Percentiles rank a stretch among this genome's conserved stretches.
These are phyloP conservation scores for Alternaria arbusti DNA, from an alignment of 2,329 filamentous ascomycete species.

Conservation along the genomic window DNA sequence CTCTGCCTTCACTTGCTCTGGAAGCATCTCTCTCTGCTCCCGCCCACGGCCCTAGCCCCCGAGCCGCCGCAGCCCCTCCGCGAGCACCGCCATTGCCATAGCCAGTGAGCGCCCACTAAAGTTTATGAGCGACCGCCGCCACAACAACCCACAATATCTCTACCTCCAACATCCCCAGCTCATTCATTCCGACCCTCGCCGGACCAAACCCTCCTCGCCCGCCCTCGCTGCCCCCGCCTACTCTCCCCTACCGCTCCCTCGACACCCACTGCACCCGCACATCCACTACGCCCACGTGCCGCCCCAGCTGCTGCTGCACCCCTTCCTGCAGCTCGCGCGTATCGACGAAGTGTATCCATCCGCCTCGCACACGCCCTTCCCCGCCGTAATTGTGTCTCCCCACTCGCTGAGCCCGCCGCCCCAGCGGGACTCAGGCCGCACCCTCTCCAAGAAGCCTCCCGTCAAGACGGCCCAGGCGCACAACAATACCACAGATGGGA, in stretches of 20 bases:
- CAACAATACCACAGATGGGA: conserved; percentile 47
- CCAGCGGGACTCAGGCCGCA: conserved; percentile 41
- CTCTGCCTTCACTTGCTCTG: conserved; percentile 6
- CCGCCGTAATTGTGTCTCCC: conserved; percentile 51
- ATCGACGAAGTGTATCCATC: conserved; percentile 34
- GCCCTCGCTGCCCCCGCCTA: conserved; percentile 16
- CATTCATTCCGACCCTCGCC: conserved; percentile 22
- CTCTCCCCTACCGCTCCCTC: conserved; percentile 5
- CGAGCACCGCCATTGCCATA: conserved; percentile 16
- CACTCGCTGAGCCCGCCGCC: conserved; percentile 41
- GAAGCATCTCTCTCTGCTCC: conserved; percentile 4
- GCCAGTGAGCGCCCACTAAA: conserved; percentile 13
- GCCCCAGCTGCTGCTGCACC: conserved; percentile 34
- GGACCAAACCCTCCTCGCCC: conserved; percentile 16
- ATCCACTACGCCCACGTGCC: conserved; percentile 18
- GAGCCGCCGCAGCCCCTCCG: conserved; percentile 16
- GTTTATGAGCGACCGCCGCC: conserved; percentile 38
- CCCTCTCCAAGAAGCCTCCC: conserved; percentile 38
- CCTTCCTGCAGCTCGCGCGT: conserved; percentile 38
- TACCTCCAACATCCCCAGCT: conserved; percentile 28
- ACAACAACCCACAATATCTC: conserved; percentile 29
- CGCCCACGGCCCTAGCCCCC: conserved; percentile 1
- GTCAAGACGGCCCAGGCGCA: conserved; percentile 36
- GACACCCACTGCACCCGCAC: conserved; percentile 16
- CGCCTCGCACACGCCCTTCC: conserved; percentile 25